Conservation (phyloP, 2,329 filamentous ascomycete species). For the Sporothrix dimorphospora region DNA sequence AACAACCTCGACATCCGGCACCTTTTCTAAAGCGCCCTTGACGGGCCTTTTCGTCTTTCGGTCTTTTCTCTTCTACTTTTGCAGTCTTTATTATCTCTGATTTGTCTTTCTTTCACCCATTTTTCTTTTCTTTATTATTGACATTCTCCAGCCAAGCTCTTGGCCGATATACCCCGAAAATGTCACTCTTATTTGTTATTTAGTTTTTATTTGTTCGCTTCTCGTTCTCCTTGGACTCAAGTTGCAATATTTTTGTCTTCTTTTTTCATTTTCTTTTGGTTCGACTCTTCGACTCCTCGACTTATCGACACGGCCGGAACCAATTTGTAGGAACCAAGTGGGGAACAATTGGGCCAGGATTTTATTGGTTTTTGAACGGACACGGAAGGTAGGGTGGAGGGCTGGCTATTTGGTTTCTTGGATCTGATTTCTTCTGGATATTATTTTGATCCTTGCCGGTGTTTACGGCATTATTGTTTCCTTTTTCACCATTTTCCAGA, state of each 20-base stretch:
- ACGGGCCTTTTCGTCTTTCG: background rate
- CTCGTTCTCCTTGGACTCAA: background rate
- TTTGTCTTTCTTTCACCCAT: background rate
- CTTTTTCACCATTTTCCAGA: background rate
- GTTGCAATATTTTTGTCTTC: background rate
- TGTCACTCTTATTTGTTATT: background rate
- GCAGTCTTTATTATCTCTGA: background rate
- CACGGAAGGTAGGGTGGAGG: background rate
- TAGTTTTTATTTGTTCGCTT: background rate
- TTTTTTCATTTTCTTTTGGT: background rate
- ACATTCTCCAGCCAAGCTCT: background rate
- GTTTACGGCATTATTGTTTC: background rate
- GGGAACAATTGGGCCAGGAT: conserved; percentile 1
- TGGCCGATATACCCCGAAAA: conserved; percentile 16
- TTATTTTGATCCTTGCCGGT: background rate
- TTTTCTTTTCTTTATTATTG: background rate
- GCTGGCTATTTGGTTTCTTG: conserved; percentile 13
- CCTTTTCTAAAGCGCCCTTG: conserved; percentile 43
- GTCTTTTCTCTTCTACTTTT: background rate
- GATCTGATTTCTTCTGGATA: background rate
- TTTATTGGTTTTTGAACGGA: background rate
- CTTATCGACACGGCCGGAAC: background rate
- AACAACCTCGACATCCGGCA: conserved; percentile 59
- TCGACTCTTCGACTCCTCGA: background rate
- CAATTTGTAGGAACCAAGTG: background rate